Evolutionary conservation across 345 rosid genomes (phyloP).

Genomic region (Dipteronia sinensis): DNA sequence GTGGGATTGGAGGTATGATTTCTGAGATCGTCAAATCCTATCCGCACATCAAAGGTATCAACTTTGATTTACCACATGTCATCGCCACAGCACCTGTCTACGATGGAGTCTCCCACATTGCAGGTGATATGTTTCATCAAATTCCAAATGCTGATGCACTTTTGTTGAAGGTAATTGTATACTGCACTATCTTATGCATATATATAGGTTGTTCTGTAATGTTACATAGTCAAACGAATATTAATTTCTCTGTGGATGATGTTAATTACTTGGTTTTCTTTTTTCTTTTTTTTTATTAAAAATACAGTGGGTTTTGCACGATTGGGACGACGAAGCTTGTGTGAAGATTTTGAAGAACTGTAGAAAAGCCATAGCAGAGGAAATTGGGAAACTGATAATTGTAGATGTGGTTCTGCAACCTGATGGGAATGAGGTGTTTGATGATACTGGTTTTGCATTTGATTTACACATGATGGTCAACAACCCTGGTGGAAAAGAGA

Average conservation of each 20-base stretch:
- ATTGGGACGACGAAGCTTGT: slow-evolving; percentile 35
- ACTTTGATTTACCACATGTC: slow-evolving; percentile 49
- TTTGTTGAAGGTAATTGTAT: slow-evolving; percentile 32
- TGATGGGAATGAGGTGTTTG: slow-evolving; percentile 17
- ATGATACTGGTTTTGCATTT: slow-evolving; percentile 20
- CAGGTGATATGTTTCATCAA: slow-evolving; percentile 37
- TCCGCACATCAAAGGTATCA: slow-evolving; percentile 36
- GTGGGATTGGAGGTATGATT: slow-evolving; percentile 29
- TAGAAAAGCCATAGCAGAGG: slow-evolving; percentile 25
- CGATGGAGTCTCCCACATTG: slow-evolving; percentile 33
- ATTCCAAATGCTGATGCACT: slow-evolving; percentile 37
- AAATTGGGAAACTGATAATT: slow-evolving; percentile 29
- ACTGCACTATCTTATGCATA: neutral
- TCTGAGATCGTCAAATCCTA: slow-evolving; percentile 30
- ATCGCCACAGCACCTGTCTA: slow-evolving; percentile 31
- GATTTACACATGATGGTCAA: slow-evolving; percentile 40
- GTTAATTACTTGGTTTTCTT: too few species aligned
- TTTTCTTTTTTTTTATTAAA: neutral
- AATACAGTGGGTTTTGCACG: slow-evolving; percentile 28
- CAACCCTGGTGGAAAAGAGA: slow-evolving; percentile 29
- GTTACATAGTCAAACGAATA: too few species aligned
- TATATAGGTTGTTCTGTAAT: too few species aligned
- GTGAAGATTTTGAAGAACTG: slow-evolving; percentile 34
- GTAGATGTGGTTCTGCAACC: slow-evolving; percentile 30
- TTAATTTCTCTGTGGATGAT: neutral